A percentile compares a stretch with the other conserved stretches of the same genome.
Evolutionary conservation across 345 rosid genomes (phyloP).

Genomic region (Salix viminalis): DNA sequence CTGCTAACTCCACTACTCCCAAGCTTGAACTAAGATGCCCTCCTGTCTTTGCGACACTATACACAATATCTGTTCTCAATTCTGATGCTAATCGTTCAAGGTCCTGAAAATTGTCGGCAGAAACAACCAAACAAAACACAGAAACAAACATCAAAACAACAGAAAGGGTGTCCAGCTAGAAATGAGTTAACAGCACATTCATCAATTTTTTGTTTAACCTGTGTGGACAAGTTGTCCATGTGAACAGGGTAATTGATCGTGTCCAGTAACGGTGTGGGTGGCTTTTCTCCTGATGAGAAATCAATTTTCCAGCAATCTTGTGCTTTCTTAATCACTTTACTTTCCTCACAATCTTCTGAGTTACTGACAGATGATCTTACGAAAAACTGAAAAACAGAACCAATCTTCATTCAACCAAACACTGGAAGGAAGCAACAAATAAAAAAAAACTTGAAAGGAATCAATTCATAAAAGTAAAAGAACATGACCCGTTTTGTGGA

Average conservation of each 20-base stretch:
- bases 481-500: conserved; percentile 30
- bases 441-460: not conserved
- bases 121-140: not conserved
- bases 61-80: conserved; percentile 54
- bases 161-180: not conserved
- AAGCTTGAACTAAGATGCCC: conserved; percentile 69
- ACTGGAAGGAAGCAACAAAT: not conserved
- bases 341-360: conserved; percentile 31
- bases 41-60: conserved; percentile 51
- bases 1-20: conserved; percentile 61
- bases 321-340: conserved; percentile 32
- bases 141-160: not conserved
- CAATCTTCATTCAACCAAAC: not conserved
- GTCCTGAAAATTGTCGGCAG: conserved; percentile 32
- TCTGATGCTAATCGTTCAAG: conserved; percentile 66
- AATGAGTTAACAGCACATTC: not conserved
- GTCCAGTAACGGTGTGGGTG: conserved; percentile 66
- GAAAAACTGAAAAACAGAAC: conserved; percentile 34
- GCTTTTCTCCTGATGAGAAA: conserved; percentile 43
- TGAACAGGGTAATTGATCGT: conserved; percentile 66
- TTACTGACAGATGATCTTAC: conserved; percentile 34
- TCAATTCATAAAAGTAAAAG: not conserved
- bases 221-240: conserved; percentile 60
- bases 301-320: conserved; percentile 40
- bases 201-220: conserved; percentile 24